These are phyloP conservation scores for Tolypocladium tundrense DNA, from an alignment of 2,329 filamentous ascomycete species.

Conservation along the genomic window DNA sequence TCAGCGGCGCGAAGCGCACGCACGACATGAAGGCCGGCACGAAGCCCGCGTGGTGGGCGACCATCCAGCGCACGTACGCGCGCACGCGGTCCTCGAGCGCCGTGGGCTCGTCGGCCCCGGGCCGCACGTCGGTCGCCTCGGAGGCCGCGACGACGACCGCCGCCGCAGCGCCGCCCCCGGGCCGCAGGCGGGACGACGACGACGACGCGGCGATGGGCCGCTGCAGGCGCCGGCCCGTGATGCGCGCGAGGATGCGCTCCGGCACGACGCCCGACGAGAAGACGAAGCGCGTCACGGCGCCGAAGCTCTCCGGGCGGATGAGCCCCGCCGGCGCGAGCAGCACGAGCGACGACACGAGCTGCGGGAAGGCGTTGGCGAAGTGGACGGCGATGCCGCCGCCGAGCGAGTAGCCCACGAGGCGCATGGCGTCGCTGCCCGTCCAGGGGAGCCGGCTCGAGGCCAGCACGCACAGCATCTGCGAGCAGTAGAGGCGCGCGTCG, in stretches of 20 bases:
- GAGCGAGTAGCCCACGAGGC: conserved; percentile 69
- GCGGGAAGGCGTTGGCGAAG: conserved; percentile 64
- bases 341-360: conserved; percentile 58
- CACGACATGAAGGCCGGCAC: conserved; percentile 50
- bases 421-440: conserved; percentile 49
- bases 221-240: conserved; percentile 38
- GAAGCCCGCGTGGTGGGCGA: conserved; percentile 45
- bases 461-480: conserved; percentile 61
- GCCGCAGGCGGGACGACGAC: too few species aligned
- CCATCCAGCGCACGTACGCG: conserved; percentile 47
- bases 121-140: neutral
- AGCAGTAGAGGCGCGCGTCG: conserved; percentile 61
- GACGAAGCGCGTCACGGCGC: conserved; percentile 35
- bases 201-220: conserved; percentile 33
- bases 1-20: conserved; percentile 42
- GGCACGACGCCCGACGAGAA: conserved; percentile 47
- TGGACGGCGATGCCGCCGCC: conserved; percentile 69
- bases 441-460: conserved; percentile 60
- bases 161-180: too few species aligned
- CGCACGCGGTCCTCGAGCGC: conserved; percentile 37
- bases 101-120: conserved; percentile 7
- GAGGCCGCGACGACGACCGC: conserved; percentile 10
- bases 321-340: conserved; percentile 73
- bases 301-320: conserved; percentile 47
- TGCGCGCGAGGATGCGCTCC: conserved; percentile 35